Evolutionary conservation across 257 asterid genomes (phyloP).

Genomic region (Scutellaria barbata): DNA sequence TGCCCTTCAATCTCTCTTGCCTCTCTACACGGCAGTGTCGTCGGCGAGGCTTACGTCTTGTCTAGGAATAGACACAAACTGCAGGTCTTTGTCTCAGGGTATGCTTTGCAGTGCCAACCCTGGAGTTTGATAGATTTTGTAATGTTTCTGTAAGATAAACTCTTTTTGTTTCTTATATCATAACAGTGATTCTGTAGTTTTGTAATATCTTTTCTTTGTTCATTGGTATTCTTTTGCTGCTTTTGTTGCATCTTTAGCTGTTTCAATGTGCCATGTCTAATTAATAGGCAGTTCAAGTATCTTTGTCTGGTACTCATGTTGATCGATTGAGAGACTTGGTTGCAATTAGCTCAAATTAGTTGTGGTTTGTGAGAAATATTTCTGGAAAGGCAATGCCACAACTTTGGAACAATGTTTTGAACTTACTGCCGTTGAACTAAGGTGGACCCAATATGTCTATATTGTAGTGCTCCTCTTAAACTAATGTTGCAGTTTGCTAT

Average conservation of each 20-base stretch:
- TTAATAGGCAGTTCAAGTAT: not conserved
- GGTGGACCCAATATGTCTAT: not conserved
- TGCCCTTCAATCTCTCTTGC: slow-evolving; percentile 72
- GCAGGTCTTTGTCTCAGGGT: slow-evolving; percentile 99
- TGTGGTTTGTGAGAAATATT: not conserved
- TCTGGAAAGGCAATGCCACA: not conserved
- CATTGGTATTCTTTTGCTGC: slow-evolving; percentile 13
- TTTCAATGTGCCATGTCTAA: not conserved
- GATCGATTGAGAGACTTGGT: not conserved
- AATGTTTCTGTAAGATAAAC: slow-evolving; percentile 64
- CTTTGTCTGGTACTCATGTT: not conserved
- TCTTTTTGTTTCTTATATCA: slow-evolving; percentile 32
- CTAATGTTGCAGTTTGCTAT: not conserved
- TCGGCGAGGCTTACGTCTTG: slow-evolving; percentile 88
- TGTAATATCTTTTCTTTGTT: not conserved
- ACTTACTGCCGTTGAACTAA: not conserved
- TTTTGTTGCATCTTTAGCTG: slow-evolving; percentile 27
- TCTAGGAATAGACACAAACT: slow-evolving; percentile 70
- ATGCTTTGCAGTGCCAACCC: slow-evolving; percentile 96
- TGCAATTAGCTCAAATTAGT: not conserved
- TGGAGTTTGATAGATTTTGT: slow-evolving; percentile 88
- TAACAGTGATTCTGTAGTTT: slow-evolving; percentile 9
- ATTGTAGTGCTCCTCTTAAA: not conserved
- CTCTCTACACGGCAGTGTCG: slow-evolving; percentile 80
- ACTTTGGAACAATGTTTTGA: not conserved